Evolutionary conservation across 1,139 yeast species (phyloP).

Genomic region (Petasospora fabianii): DNA sequence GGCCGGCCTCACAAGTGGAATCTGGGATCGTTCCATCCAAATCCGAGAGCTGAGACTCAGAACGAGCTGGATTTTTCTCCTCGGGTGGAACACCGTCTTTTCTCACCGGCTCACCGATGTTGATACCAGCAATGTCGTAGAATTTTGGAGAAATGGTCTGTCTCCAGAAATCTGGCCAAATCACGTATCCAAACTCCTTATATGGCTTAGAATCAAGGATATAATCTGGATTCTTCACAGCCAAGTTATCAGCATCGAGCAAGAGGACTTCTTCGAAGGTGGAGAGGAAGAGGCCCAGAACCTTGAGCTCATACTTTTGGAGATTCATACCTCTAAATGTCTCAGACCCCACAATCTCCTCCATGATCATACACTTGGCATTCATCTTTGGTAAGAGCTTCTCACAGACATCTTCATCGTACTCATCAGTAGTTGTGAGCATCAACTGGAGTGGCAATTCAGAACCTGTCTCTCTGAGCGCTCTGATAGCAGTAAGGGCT

Average conservation of each 20-base stretch:
- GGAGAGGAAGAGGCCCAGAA: conserved; percentile 51
- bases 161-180: conserved; percentile 72
- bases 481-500: conserved; percentile 49
- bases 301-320: conserved; percentile 57
- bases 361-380: conserved; percentile 52
- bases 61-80: conserved; percentile 24
- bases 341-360: conserved; percentile 39
- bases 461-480: conserved; percentile 51
- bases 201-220: conserved; percentile 36
- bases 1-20: conserved; percentile 60
- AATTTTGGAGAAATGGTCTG: conserved; percentile 55
- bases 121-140: conserved; percentile 46
- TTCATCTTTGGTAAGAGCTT: conserved; percentile 45
- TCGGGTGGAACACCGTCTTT: conserved; percentile 32
- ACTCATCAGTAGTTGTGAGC: conserved; percentile 48
- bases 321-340: conserved; percentile 40
- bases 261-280: conserved; percentile 55
- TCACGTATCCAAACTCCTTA: conserved; percentile 27
- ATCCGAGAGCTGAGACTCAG: conserved; percentile 44
- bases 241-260: conserved; percentile 57
- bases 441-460: conserved; percentile 57
- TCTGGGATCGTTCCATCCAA: conserved; percentile 55
- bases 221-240: conserved; percentile 48
- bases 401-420: conserved; percentile 52
- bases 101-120: conserved; percentile 28